Evolutionary conservation across 176 grass and related monocot species (phyloP).

Genomic region (Musa schizocarpa): DNA sequence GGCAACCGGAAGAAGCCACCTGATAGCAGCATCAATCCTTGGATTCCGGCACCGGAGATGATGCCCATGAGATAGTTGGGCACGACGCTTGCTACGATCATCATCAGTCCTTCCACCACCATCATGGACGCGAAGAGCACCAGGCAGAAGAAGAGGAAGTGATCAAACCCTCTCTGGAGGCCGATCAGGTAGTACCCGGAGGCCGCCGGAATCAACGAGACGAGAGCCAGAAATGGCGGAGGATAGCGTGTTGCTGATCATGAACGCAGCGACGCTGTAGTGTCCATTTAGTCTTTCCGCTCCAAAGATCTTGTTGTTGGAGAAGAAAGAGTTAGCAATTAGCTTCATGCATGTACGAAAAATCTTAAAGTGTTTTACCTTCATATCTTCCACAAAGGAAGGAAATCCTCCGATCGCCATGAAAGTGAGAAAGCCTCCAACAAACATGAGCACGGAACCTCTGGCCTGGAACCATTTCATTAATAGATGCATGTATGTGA

Average conservation of each 20-base stretch:
- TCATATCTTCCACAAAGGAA: slow-evolving; percentile 16
- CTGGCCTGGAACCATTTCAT: slow-evolving; percentile 26
- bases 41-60: slow-evolving; percentile 28
- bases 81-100: slow-evolving; percentile 21
- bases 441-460: slow-evolving; percentile 42
- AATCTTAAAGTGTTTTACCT: slow-evolving; percentile 23
- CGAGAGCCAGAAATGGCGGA: slow-evolving; percentile 25
- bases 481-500: background rate
- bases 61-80: slow-evolving; percentile 47
- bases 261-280: slow-evolving; percentile 34
- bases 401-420: slow-evolving; percentile 50
- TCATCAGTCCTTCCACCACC: slow-evolving; percentile 20
- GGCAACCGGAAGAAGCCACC: slow-evolving; percentile 38
- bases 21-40: slow-evolving; percentile 28
- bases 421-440: slow-evolving; percentile 25
- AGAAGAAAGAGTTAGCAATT: background rate
- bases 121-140: slow-evolving; percentile 21
- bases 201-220: slow-evolving; percentile 14
- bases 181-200: slow-evolving; percentile 30
- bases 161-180: slow-evolving; percentile 18
- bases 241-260: slow-evolving; percentile 35
- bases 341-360: background rate
- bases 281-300: slow-evolving; percentile 40
- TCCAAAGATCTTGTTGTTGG: slow-evolving; percentile 28
- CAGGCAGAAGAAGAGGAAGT: slow-evolving; percentile 27